phyloP scores from a whole-genome alignment of 495 filamentous ascomycete genomes.

The Astrothelium macrocarpum region DNA sequence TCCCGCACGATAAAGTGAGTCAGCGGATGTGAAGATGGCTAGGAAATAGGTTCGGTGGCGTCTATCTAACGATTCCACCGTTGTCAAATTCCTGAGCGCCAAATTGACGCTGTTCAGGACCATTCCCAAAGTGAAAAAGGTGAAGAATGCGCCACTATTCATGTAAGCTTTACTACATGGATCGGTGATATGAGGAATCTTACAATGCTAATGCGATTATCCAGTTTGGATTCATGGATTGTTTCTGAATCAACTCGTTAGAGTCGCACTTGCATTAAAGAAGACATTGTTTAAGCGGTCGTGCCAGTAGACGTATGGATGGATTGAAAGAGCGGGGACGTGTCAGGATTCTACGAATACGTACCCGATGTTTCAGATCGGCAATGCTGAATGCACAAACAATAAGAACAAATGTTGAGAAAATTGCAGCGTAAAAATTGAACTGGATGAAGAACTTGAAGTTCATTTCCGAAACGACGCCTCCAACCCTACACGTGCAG shows the following conservation, averaged over 20 bases:
- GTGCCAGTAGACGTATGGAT: conserved; percentile 25
- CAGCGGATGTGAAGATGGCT: conserved; percentile 44
- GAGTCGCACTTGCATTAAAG: conserved; percentile 1
- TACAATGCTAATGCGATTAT: conserved; percentile 47
- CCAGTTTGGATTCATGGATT: conserved; percentile 40
- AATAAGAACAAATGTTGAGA: conserved; percentile 54
- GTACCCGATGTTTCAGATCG: conserved; percentile 28
- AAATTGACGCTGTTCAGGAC: conserved; percentile 57
- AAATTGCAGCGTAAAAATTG: conserved; percentile 57
- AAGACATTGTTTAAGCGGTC: conserved; percentile 6
- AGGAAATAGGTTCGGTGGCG: conserved; percentile 57
- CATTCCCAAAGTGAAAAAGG: conserved; percentile 68
- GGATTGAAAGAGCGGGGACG: conserved; percentile 21
- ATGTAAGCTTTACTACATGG: background rate
- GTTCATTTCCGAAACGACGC: conserved; percentile 71
- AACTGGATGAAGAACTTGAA: conserved; percentile 92
- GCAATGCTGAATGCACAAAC: conserved; percentile 46
- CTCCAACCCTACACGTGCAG: conserved; percentile 56
- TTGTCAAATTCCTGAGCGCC: conserved; percentile 61
- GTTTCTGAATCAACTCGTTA: conserved; percentile 19
- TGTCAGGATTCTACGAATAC: background rate
- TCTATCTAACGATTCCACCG: conserved; percentile 64
- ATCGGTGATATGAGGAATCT: conserved; percentile 25
- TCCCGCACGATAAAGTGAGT: background rate
- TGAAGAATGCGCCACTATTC: conserved; percentile 54